Percentiles rank a stretch among this genome's conserved stretches.
phyloP scores from a whole-genome alignment of 495 filamentous ascomycete species.

The Aspergillus hancockii region DNA sequence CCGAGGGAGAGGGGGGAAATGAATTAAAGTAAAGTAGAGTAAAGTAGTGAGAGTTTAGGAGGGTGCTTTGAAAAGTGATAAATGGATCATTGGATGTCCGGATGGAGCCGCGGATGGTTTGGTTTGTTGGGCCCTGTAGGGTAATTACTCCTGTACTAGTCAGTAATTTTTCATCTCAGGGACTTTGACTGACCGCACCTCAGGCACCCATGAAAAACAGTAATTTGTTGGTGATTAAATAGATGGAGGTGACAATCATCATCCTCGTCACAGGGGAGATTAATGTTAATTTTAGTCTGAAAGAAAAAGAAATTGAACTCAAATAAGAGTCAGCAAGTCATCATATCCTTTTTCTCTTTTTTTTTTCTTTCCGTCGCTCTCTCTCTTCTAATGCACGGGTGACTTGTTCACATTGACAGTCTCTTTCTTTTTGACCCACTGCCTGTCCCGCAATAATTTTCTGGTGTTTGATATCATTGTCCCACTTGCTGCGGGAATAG shows the following conservation, averaged over 20 bases:
- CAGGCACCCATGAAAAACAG: neutral
- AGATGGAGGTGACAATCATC: no score
- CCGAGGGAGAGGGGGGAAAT: conserved; percentile 5
- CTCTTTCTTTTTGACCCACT: neutral
- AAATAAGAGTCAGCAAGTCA: neutral
- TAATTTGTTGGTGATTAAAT: no score
- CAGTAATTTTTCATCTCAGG: conserved; percentile 1
- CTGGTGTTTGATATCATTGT: conserved; percentile 1
- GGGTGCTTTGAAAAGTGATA: neutral
- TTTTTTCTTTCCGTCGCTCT: no score
- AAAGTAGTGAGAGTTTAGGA: conserved; percentile 1
- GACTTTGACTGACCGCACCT: neutral
- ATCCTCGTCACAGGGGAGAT: neutral
- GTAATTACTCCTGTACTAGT: neutral
- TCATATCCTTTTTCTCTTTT: neutral
- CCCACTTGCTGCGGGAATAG: neutral
- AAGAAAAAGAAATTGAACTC: neutral
- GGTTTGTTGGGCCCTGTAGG: neutral
- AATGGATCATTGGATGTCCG: neutral
- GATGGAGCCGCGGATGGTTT: neutral
- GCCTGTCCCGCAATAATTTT: neutral
- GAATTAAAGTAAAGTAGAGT: conserved; percentile 5
- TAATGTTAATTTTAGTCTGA: neutral
- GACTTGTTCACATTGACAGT: conserved; percentile 6
- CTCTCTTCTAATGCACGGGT: conserved; percentile 10